Conservation (phyloP, 2,329 filamentous ascomycete species). For the Albophoma yamanashiensis region DNA sequence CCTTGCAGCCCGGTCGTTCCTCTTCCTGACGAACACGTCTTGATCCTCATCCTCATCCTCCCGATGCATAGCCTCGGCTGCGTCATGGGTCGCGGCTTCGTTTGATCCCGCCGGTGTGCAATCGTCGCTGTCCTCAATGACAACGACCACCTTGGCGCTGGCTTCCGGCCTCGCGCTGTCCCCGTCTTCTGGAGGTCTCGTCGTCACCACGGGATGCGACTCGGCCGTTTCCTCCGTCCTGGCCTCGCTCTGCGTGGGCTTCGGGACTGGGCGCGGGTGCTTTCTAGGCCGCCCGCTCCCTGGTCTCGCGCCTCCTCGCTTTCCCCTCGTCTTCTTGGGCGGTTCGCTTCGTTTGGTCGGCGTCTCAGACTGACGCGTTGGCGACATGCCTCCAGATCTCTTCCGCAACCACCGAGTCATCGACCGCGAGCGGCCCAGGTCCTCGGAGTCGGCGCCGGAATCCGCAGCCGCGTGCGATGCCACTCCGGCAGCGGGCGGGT, state of each 20-base stretch:
- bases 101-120: not conserved
- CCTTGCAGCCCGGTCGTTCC: conserved; percentile 15
- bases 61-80: not conserved
- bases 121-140: conserved; percentile 19
- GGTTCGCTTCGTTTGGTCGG: conserved; percentile 10
- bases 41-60: conserved; percentile 17
- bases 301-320: conserved; percentile 25
- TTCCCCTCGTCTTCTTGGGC: conserved; percentile 23
- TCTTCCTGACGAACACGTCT: conserved; percentile 17
- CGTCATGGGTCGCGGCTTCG: not conserved
- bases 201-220: not conserved
- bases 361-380: conserved; percentile 1
- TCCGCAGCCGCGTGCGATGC: conserved; percentile 10
- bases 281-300: conserved; percentile 28
- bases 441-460: conserved; percentile 14
- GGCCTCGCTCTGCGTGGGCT: conserved; percentile 2
- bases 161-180: not conserved
- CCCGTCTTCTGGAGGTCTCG: not conserved
- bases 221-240: not conserved
- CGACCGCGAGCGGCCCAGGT: conserved; percentile 5
- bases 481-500: conserved; percentile 12
- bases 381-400: conserved; percentile 8
- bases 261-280: conserved; percentile 16
- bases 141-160: conserved; percentile 7
- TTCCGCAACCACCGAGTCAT: conserved; percentile 16